Conservation (phyloP, 495 filamentous ascomycete genomes). For the Aspergillus biplanus region DNA sequence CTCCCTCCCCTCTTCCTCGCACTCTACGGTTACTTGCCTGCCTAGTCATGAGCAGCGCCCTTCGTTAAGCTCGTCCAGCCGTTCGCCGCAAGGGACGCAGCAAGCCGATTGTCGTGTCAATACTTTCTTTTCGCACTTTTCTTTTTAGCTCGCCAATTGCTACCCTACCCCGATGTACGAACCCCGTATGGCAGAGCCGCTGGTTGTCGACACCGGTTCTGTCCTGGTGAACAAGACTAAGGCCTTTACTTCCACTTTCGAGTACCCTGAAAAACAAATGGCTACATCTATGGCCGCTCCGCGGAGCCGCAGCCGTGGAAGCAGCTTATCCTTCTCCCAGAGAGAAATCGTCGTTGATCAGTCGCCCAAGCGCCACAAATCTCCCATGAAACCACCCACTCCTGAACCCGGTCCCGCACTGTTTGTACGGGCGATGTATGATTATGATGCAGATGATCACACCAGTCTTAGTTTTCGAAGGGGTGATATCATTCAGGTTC, state of each 20-base stretch:
- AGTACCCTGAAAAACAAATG: conserved; percentile 50
- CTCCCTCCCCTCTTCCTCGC: conserved; percentile 10
- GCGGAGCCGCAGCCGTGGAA: conserved; percentile 37
- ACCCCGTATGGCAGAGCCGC: conserved; percentile 36
- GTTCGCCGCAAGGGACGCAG: conserved; percentile 25
- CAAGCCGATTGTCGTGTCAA: conserved; percentile 11
- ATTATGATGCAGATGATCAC: conserved; percentile 95
- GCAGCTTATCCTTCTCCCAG: conserved; percentile 33
- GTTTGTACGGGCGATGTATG: conserved; percentile 94
- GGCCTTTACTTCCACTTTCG: conserved; percentile 49
- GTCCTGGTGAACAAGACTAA: conserved; percentile 39
- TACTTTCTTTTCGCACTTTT: conserved; percentile 2
- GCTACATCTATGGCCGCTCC: conserved; percentile 38
- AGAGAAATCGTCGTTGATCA: conserved; percentile 31
- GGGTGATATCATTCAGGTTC: conserved; percentile 95
- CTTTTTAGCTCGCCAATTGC: conserved; percentile 17
- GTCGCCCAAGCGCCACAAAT: conserved; percentile 33
- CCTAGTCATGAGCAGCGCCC: conserved; percentile 30
- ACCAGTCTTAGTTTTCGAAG: conserved; percentile 95
- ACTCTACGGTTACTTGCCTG: conserved; percentile 19
- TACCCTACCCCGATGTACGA: conserved; percentile 40
- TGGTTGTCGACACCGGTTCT: conserved; percentile 40
- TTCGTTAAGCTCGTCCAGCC: conserved; percentile 28
- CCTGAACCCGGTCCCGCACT: conserved; percentile 73
- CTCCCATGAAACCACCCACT: conserved; percentile 55